Percentiles rank a stretch among this genome's conserved stretches.
These are phyloP conservation scores for Kwoniella bestiolae DNA, from an alignment of 768 basidiomycete genomes.

Conservation along the genomic window DNA sequence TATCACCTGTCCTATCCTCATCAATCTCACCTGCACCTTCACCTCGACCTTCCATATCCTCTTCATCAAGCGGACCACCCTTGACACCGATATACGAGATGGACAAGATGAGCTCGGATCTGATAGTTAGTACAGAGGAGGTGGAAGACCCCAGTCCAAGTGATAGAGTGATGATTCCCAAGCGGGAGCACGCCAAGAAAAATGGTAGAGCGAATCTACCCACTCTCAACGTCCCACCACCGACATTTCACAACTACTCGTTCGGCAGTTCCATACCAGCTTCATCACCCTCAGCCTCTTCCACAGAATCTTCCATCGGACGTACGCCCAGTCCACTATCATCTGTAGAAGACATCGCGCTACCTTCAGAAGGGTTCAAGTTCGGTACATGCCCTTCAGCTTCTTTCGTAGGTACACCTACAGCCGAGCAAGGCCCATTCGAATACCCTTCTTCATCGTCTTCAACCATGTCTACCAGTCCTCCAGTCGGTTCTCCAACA, in stretches of 20 bases:
- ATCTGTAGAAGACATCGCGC: constrained; percentile 10
- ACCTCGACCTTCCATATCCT: constrained; percentile 34
- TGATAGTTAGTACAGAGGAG: constrained; percentile 13
- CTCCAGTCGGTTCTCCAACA: constrained; percentile 5
- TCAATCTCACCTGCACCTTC: constrained; percentile 25
- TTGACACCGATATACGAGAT: constrained; percentile 26
- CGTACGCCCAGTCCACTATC: constrained; percentile 8
- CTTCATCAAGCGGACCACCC: constrained; percentile 13
- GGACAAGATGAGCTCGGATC: constrained; percentile 17
- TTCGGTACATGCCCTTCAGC: constrained; percentile 44
- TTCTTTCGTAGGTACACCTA: constrained; percentile 42
- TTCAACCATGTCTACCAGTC: constrained; percentile 7
- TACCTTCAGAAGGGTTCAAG: constrained; percentile 29
- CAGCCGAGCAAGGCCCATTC: constrained; percentile 51
- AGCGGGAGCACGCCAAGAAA: not conserved
- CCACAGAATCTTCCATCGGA: constrained; percentile 10
- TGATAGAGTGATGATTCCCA: not conserved
- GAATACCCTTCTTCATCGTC: constrained; percentile 41
- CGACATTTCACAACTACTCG: constrained; percentile 12
- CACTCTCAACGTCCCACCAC: constrained; percentile 5
- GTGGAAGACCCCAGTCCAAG: constrained; percentile 4
- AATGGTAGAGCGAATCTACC: constrained; percentile 6
- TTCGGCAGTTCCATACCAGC: too few relatives aligned
- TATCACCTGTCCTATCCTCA: not conserved
- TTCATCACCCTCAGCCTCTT: constrained; percentile 12